phyloP scores from a whole-genome alignment of 2,329 filamentous ascomycete genomes.

The Furcasterigmium furcatum region DNA sequence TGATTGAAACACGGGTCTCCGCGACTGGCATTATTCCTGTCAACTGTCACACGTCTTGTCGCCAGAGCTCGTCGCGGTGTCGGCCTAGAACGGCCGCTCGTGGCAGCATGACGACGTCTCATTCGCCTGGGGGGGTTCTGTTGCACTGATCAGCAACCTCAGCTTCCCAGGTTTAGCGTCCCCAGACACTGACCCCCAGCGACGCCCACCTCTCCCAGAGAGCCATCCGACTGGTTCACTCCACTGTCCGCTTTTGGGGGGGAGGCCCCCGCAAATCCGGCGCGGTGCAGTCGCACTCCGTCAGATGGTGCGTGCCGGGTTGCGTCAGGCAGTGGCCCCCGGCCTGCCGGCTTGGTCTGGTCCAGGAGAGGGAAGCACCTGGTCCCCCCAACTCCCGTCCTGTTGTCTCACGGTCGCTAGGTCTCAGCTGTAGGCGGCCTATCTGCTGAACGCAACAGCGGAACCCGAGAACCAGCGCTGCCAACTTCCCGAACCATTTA shows the following conservation, averaged over 20 bases:
- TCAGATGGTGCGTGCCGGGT: too few species aligned
- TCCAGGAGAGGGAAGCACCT: too few species aligned
- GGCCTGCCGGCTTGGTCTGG: too few species aligned
- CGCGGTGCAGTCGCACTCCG: too few species aligned
- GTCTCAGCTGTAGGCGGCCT: too few species aligned
- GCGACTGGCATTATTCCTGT: background rate
- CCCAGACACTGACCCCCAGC: background rate
- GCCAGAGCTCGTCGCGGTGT: slow-evolving; percentile 5
- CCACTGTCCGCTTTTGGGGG: too few species aligned
- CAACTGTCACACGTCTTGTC: background rate
- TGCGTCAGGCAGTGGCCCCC: too few species aligned
- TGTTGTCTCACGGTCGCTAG: too few species aligned
- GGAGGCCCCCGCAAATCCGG: too few species aligned
- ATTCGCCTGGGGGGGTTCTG: slow-evolving; percentile 26
- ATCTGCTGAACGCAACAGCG: too few species aligned
- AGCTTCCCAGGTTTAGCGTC: background rate
- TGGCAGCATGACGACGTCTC: slow-evolving; percentile 30
- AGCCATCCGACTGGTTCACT: slow-evolving; percentile 1
- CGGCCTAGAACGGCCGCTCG: slow-evolving; percentile 22
- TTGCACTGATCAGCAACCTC: slow-evolving; percentile 5
- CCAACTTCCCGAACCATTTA: background rate
- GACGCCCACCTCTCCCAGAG: background rate
- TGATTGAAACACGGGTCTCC: background rate
- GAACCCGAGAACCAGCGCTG: background rate
- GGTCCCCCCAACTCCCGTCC: too few species aligned